These are phyloP conservation scores for Cucurbita pepo DNA, from an alignment of 306 rosid genomes.

Conservation along the genomic window DNA sequence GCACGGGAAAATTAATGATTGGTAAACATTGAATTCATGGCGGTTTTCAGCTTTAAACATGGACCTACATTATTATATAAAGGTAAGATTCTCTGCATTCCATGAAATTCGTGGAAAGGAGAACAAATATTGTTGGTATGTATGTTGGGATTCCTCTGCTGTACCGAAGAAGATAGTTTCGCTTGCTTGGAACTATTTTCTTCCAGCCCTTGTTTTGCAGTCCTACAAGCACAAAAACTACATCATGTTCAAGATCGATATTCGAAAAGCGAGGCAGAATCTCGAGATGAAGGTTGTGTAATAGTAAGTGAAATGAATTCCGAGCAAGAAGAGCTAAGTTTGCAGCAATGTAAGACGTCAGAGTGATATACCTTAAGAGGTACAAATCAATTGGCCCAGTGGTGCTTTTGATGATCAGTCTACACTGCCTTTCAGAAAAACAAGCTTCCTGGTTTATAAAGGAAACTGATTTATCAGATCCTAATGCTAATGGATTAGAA, in stretches of 20 bases:
- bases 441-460: conserved; percentile 38
- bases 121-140: conserved; percentile 10
- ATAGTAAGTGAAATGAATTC: background rate
- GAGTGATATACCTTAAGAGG: conserved; percentile 43
- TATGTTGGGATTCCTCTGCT: conserved; percentile 9
- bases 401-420: conserved; percentile 56
- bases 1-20: background rate
- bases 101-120: conserved; percentile 21
- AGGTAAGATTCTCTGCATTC: conserved; percentile 56
- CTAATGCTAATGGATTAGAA: background rate
- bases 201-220: background rate
- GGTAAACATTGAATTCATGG: background rate
- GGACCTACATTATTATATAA: conserved; percentile 27
- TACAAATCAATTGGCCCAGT: conserved; percentile 59
- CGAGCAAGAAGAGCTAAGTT: background rate
- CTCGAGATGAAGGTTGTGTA: background rate
- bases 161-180: conserved; percentile 6
- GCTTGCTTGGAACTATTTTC: background rate
- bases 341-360: too few relatives aligned
- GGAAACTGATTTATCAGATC: conserved; percentile 13
- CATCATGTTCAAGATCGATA: background rate
- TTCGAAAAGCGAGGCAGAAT: background rate
- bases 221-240: background rate
- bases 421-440: conserved; percentile 46
- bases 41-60: background rate